These are phyloP conservation scores for Russula dissimulans DNA, from an alignment of 768 basidiomycete genomes.

Conservation along the genomic window DNA sequence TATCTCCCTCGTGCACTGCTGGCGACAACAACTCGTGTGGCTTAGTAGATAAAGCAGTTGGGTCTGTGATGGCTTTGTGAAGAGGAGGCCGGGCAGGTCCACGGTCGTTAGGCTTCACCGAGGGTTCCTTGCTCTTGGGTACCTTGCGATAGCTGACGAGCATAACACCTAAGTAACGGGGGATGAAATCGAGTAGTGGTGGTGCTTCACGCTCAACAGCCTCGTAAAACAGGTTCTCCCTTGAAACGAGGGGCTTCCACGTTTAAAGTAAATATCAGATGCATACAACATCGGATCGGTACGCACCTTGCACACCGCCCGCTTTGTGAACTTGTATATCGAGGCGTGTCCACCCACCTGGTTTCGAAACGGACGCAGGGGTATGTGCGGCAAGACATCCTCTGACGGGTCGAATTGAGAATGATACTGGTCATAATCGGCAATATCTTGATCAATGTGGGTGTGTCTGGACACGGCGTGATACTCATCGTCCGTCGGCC, in stretches of 20 bases:
- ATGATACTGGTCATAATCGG: conserved; percentile 29
- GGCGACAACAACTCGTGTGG: background rate
- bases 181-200: conserved; percentile 86
- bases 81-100: conserved; percentile 23
- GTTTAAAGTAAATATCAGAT: background rate
- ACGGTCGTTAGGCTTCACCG: conserved; percentile 8
- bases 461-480: conserved; percentile 14
- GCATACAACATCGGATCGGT: background rate
- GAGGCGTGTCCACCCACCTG: conserved; percentile 97
- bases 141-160: conserved; percentile 91
- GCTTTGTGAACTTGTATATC: conserved; percentile 95
- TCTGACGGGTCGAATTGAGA: conserved; percentile 38
- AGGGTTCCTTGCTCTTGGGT: conserved; percentile 19
- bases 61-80: conserved; percentile 25
- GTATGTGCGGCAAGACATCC: conserved; percentile 75
- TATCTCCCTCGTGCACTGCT: conserved; percentile 35
- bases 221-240: conserved; percentile 98
- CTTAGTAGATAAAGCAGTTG: background rate
- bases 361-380: conserved; percentile 89
- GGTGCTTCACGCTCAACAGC: conserved; percentile 91
- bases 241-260: conserved; percentile 80
- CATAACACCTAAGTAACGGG: conserved; percentile 98
- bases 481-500: conserved; percentile 29
- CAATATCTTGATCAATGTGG: conserved; percentile 12
- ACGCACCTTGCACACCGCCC: conserved; percentile 96